These are phyloP conservation scores for Gymnopus androsaceus DNA, from an alignment of 1,284 basidiomycete genomes.

Conservation along the genomic window DNA sequence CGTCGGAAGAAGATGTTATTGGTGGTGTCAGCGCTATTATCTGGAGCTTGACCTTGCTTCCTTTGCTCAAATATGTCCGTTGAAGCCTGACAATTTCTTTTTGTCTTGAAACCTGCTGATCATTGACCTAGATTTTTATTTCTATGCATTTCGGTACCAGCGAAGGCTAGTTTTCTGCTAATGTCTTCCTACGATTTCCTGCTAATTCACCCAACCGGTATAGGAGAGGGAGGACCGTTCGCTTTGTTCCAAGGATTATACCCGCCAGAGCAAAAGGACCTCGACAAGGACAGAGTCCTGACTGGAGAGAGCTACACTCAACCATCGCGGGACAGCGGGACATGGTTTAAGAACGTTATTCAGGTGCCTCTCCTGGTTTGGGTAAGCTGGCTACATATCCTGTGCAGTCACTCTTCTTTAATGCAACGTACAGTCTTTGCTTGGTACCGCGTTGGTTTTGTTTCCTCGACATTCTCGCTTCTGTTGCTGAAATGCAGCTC, in stretches of 20 bases:
- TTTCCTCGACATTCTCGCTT: neutral
- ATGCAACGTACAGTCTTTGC: conserved; percentile 39
- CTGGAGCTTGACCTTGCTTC: conserved; percentile 65
- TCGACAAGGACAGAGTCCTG: conserved; percentile 53
- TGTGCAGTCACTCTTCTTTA: too few relatives aligned
- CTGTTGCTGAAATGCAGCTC: neutral
- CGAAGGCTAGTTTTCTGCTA: conserved; percentile 46
- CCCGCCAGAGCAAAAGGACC: conserved; percentile 47
- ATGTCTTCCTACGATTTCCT: neutral
- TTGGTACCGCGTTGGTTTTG: conserved; percentile 40
- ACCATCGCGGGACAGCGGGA: conserved; percentile 20
- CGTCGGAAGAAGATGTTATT: conserved; percentile 60
- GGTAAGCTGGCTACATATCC: too few relatives aligned
- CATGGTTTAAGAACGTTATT: conserved; percentile 33
- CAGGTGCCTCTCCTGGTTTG: conserved; percentile 56
- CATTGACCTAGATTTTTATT: conserved; percentile 49
- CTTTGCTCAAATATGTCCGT: conserved; percentile 66
- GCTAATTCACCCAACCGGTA: conserved; percentile 7
- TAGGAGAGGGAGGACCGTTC: conserved; percentile 67
- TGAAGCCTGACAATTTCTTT: neutral
- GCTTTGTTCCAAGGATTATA: conserved; percentile 64
- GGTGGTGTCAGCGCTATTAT: conserved; percentile 63
- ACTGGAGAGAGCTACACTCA: conserved; percentile 43
- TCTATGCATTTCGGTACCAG: conserved; percentile 59
- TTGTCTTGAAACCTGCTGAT: too few relatives aligned